Base-by-base conservation (phyloP, 1,284 basidiomycete genomes). In the Marasmius oreades region DNA sequence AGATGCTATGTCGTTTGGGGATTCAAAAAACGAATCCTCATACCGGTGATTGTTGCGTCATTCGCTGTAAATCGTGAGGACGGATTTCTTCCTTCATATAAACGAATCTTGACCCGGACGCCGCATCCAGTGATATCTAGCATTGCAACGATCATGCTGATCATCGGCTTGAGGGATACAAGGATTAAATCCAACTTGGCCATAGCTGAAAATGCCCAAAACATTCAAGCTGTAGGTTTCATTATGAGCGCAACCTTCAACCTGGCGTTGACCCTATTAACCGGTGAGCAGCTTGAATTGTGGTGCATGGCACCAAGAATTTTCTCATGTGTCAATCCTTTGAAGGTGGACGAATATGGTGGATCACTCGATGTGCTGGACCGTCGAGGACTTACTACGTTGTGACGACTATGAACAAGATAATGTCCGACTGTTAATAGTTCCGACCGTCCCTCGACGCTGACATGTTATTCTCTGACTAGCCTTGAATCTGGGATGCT, bases 401-500 rank as follows among this genome's bases (percentile, higher is more conserved):
- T 16, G 11, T 42, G n/a, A 42, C n/a, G 39, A 42, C 39, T 42
- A 42, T 42, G n/a, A 42, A 42, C 16, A 42, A 42, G 39, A 42
- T 42, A 42, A 42, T 42, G 39, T 42, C 39, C 28, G 20, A 42
- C 20, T 16, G n/a, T 42, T 20, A 7, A n/a, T 20, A 42, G 20
- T 42, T 20, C n/a, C 39, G 16, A 20, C 20, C 8, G 2, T 46
- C 1, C 39, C 14, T 5, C 39, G 12, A 22, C 11, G 23, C 45
- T 46, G 10, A 24, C 20, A 20, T 2, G n/a, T 28, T 7, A 24
- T 24, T 16, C 26, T 24, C 20, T 46, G 2, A 31, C 39, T 5
- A 46, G 45, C 45, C 4, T 46, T 46, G 45, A 46, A 28, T 46
- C 45, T 24, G 45, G 45, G 11, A 46, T 24, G 45, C 45, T 46